Conservation (phyloP, 75 land plant genomes). For the Larix kaempferi region DNA sequence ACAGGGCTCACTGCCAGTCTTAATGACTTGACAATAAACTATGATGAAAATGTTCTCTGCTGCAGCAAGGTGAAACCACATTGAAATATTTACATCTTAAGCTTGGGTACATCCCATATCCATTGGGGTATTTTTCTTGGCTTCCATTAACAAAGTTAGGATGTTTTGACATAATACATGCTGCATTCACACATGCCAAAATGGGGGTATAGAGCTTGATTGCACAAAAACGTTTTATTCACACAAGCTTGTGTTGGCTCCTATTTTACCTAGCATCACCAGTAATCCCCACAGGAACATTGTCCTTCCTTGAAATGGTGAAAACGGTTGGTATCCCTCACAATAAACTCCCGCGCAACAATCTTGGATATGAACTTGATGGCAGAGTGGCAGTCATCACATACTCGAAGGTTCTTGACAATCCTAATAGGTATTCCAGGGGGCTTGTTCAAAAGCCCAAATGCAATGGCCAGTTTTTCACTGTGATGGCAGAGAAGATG, state of each 20-base stretch:
- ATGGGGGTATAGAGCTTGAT: too few species aligned
- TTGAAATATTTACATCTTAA: too few species aligned
- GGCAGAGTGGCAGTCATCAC: slow-evolving; percentile 13
- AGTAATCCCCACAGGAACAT: slow-evolving; percentile 12
- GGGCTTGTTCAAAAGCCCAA: slow-evolving; percentile 18
- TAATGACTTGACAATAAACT: too few species aligned
- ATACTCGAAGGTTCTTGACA: slow-evolving; percentile 17
- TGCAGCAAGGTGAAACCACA: too few species aligned
- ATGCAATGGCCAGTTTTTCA: slow-evolving; percentile 32
- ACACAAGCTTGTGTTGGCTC: neutral
- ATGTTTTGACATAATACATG: too few species aligned
- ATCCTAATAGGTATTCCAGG: slow-evolving; percentile 16
- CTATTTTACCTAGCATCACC: neutral
- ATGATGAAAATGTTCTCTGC: too few species aligned
- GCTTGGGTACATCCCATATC: too few species aligned
- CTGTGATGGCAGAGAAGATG: slow-evolving; percentile 20
- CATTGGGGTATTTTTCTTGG: too few species aligned
- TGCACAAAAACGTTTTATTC: too few species aligned
- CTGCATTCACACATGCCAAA: too few species aligned
- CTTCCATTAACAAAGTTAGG: too few species aligned
- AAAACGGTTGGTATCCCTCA: slow-evolving; percentile 13
- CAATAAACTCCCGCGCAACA: slow-evolving; percentile 8
- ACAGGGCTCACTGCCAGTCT: too few species aligned
- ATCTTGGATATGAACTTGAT: slow-evolving; percentile 15
- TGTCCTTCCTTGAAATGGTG: slow-evolving; percentile 11